Conservation (phyloP, 2,329 filamentous ascomycete species). For the Phialophora macrospora region DNA sequence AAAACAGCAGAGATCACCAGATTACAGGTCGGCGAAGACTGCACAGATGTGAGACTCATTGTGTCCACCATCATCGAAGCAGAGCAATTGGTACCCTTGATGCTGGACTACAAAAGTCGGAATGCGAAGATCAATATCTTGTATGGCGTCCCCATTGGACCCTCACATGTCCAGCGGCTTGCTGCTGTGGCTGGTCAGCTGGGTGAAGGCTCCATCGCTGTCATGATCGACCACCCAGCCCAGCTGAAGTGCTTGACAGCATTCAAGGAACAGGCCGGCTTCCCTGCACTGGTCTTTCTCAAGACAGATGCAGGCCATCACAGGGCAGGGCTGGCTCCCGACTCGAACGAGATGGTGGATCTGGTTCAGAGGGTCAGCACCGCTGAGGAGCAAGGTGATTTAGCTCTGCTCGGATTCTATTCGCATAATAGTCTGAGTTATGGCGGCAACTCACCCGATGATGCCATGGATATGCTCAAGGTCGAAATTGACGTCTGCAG, state of each 20-base stretch:
- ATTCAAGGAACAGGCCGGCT: conserved; percentile 51
- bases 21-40: conserved; percentile 69
- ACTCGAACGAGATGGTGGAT: conserved; percentile 48
- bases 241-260: conserved; percentile 61
- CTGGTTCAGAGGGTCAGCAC: conserved; percentile 42
- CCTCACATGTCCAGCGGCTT: conserved; percentile 65
- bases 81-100: conserved; percentile 66
- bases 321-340: conserved; percentile 68
- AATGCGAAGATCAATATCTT: conserved; percentile 68
- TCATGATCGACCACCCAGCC: conserved; percentile 71
- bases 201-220: conserved; percentile 61
- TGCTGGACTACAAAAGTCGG: conserved; percentile 61
- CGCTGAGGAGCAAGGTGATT: conserved; percentile 40
- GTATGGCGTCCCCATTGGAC: conserved; percentile 72
- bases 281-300: conserved; percentile 64
- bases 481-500: conserved; percentile 62
- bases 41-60: conserved; percentile 64
- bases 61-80: conserved; percentile 77
- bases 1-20: conserved; percentile 72
- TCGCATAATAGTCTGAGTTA: conserved; percentile 73
- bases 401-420: conserved; percentile 68
- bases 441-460: conserved; percentile 56
- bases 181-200: conserved; percentile 61
- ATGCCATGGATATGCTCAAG: conserved; percentile 64
- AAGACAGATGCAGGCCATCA: conserved; percentile 77